Conservation (phyloP, 2,329 filamentous ascomycete genomes). For the Phaeosphaeria sp. region DNA sequence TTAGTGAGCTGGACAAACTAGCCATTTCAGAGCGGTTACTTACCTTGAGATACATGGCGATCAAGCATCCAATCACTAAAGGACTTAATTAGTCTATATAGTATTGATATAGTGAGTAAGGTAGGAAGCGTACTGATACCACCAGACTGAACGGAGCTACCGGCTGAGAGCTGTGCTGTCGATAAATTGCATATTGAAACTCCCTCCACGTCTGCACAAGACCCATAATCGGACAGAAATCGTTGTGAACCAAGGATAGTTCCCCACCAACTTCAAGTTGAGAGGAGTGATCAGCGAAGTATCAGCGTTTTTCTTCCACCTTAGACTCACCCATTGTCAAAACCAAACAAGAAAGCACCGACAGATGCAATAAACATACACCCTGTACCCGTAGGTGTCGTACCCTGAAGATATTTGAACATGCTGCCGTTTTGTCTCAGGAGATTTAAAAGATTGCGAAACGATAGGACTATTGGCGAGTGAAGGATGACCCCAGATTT, state of each 20-base stretch:
- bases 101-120: background rate
- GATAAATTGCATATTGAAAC: constrained; percentile 10
- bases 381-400: constrained; percentile 2
- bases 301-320: too few species aligned
- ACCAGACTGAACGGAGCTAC: constrained; percentile 12
- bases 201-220: constrained; percentile 9
- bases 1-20: too few species aligned
- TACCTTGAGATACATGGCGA: constrained; percentile 15
- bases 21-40: too few species aligned
- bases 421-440: background rate
- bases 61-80: constrained; percentile 14
- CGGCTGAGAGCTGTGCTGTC: constrained; percentile 11
- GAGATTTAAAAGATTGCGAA: background rate
- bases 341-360: constrained; percentile 14
- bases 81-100: background rate
- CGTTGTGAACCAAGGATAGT: constrained; percentile 15
- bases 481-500: background rate
- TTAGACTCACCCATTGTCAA: constrained; percentile 10
- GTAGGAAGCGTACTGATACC: constrained; percentile 9
- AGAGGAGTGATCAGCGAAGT: too few species aligned
- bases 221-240: constrained; percentile 14
- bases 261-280: constrained; percentile 6
- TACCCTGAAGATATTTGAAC: constrained; percentile 9
- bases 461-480: background rate
- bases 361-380: constrained; percentile 14